Base-by-base conservation (phyloP, 2,329 filamentous ascomycete species). In the Setomelanomma holmii region DNA sequence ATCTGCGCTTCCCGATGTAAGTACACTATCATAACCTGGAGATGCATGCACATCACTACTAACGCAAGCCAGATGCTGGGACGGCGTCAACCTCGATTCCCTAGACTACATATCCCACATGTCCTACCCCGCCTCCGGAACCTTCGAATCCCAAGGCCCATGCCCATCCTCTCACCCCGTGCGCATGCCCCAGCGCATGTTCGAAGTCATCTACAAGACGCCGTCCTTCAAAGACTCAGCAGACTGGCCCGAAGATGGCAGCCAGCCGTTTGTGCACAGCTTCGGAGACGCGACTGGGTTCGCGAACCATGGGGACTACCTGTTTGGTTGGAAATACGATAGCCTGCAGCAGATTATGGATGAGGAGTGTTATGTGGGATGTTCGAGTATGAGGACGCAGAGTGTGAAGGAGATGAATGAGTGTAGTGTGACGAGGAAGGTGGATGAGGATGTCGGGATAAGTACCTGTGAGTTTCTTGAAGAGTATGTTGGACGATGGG, bases 321-420 rank as follows among this genome's bases (percentile, higher is more conserved):
- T 82, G 51, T 82, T 82, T 63, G 80, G 80, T 49, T 82, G 80
- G 80, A 77, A 81, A 64, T 77, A 73, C 53, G 72, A 81, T 63
- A 69, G 76, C 8, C 75, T 82, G 40, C 80, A 82, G 67, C 77
- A 63, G 41, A 61, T 64, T 20, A 50, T 69, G 58, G 63, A 69
- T 23, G 82, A 76, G 60, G 58, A 58, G 30, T 68, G 64, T 48
- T 68, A 72, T 79, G 63, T 67, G 14, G 44, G 59, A 24, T 68
- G 80, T 66, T 62, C 75, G 27, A 67, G 67, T 12, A 75, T 82
- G 65, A 78, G 75, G 41, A 76, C 75, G 51, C 79, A 81, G 71
- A 65, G 72, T 23, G 73, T 80, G 35, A 75, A 75, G 27, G 63
- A 68, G 52, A 81, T 80, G 74, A 81, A 77, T 60, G 67, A 74